phyloP scores from a whole-genome alignment of 2,329 filamentous ascomycete species.

The Pseudonectria buxi region DNA sequence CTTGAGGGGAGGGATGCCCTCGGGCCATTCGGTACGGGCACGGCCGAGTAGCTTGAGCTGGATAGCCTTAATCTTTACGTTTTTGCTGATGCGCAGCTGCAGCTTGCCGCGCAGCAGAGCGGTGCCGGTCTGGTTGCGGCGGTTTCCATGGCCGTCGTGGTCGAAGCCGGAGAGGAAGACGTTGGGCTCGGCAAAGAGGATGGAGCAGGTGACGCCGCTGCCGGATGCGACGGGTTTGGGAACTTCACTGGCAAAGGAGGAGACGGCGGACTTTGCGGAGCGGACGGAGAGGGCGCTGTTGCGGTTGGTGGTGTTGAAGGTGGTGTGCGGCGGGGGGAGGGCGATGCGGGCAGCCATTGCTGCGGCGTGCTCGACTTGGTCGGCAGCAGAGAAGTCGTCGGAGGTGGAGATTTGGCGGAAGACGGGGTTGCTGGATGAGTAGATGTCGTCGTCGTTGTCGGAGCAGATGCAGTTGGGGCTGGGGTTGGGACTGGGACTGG shows the following conservation, averaged over 20 bases:
- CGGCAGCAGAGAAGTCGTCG: too few species aligned
- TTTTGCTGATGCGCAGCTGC: conserved; percentile 76
- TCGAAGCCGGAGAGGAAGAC: conserved; percentile 76
- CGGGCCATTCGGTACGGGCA: conserved; percentile 90
- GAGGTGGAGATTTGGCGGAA: neutral
- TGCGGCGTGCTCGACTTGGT: neutral
- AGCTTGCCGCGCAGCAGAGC: conserved; percentile 81
- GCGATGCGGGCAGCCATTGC: conserved; percentile 19
- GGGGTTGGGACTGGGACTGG: too few species aligned
- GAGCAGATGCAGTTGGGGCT: too few species aligned
- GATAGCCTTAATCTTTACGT: conserved; percentile 86
- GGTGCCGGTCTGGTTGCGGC: conserved; percentile 58
- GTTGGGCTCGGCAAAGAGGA: conserved; percentile 71
- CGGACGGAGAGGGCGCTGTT: conserved; percentile 46
- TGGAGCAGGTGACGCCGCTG: conserved; percentile 67
- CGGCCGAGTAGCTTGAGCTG: conserved; percentile 80
- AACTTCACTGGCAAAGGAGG: conserved; percentile 46
- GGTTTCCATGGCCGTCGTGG: conserved; percentile 51
- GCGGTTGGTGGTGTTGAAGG: conserved; percentile 30
- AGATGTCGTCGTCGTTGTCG: too few species aligned
- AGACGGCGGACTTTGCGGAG: conserved; percentile 44
- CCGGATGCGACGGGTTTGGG: conserved; percentile 73
- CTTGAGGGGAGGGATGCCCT: conserved; percentile 86
- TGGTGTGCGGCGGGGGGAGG: conserved; percentile 12
- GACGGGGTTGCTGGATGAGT: conserved; percentile 7